Evolutionary conservation across 2,329 filamentous ascomycete genomes (phyloP).

Genomic region (Blumeria hordei): DNA sequence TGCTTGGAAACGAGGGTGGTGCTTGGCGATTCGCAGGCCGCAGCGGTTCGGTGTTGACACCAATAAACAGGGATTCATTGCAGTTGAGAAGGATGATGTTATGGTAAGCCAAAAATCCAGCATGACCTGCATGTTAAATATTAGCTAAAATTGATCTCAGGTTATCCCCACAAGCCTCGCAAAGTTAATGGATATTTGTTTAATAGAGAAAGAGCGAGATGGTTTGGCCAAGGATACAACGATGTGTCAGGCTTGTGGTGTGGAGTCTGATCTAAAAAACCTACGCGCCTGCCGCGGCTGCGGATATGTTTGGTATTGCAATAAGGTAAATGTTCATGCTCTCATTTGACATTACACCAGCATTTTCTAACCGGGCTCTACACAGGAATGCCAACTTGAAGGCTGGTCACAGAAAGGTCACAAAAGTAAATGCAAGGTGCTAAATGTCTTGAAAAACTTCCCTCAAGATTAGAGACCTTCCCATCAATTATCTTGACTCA

Average conservation of each 20-base stretch:
- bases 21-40: conserved; percentile 5
- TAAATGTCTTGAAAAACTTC: conserved; percentile 4
- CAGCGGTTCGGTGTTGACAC: conserved; percentile 8
- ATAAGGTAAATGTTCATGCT: conserved; percentile 8
- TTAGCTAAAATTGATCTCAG: conserved; percentile 3
- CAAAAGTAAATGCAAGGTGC: conserved; percentile 11
- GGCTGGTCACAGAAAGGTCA: conserved; percentile 12
- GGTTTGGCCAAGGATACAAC: not conserved
- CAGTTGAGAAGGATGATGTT: conserved; percentile 3
- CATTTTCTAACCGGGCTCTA: not conserved
- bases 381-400: conserved; percentile 10
- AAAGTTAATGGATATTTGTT: conserved; percentile 7
- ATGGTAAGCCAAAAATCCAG: conserved; percentile 4
- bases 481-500: too few relatives aligned
- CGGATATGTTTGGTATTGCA: conserved; percentile 12
- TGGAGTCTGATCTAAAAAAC: conserved; percentile 2
- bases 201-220: not conserved
- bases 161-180: conserved; percentile 9
- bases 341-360: not conserved
- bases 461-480: not conserved
- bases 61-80: conserved; percentile 12
- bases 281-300: conserved; percentile 12
- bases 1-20: conserved; percentile 9
- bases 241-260: conserved; percentile 10
- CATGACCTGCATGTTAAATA: not conserved